phyloP scores from a whole-genome alignment of 106 monocot genomes.

The Gastrodia elata region DNA sequence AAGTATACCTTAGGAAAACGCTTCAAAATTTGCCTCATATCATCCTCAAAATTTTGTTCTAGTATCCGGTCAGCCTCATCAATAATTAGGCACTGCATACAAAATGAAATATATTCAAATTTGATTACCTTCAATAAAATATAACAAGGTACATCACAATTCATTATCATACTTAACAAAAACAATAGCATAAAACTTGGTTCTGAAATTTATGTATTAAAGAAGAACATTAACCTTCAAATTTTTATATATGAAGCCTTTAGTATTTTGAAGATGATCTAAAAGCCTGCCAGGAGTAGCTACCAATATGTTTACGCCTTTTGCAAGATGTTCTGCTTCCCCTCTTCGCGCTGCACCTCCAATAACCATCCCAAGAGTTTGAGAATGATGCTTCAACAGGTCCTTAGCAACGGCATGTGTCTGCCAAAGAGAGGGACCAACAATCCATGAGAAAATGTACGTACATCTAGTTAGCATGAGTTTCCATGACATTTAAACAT shows the following conservation, averaged over 20 bases:
- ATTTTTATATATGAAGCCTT: constrained; percentile 78
- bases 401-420: constrained; percentile 77
- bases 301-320: constrained; percentile 74
- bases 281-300: constrained; percentile 90
- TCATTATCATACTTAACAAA: background rate
- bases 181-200: background rate
- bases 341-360: constrained; percentile 55
- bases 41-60: constrained; percentile 87
- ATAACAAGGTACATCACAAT: background rate
- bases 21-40: constrained; percentile 86
- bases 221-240: constrained; percentile 31
- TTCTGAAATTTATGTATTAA: background rate
- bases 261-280: constrained; percentile 81
- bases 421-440: constrained; percentile 13
- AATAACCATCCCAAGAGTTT: constrained; percentile 76
- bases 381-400: constrained; percentile 77
- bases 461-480: background rate
- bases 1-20: constrained; percentile 60
- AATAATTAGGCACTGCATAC: constrained; percentile 67
- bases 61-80: constrained; percentile 96
- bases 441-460: background rate
- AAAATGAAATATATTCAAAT: constrained; percentile 4
- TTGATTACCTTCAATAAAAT: background rate
- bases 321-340: constrained; percentile 76
- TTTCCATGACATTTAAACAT: background rate